Base-by-base conservation (phyloP, 2,329 filamentous ascomycete genomes). In the Stylonectria norvegica region DNA sequence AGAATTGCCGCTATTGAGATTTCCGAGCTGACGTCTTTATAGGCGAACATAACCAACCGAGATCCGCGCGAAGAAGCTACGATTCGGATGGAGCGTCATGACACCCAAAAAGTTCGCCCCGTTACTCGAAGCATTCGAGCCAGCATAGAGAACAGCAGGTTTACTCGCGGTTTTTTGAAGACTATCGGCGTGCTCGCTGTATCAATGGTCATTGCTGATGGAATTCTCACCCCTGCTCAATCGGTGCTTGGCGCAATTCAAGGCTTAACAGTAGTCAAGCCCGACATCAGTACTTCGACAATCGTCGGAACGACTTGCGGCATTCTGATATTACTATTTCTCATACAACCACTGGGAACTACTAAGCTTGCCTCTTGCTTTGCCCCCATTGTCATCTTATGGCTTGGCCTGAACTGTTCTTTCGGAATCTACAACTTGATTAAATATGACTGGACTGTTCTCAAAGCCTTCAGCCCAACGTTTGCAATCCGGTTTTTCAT, bases 191-290 rank as follows among this genome's bases (percentile, higher is more conserved):
- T 85, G 2, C 62, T 85, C 7, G 79, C 78, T 9, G 81, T 85
- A 3, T 77, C 76, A 18, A 76, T 85, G 70, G 78, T 85, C 46
- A 80, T 85, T 65, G 67, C 70, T 4, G 70, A 85, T 57, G 79
- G 81, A 31, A 72, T 85, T 6, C 64, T 85, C 15, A 85, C 81
- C 0, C 81, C 81, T 0, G 81, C 81, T 1, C 81, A 86, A 56
- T 83, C 80, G 2, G 79, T 85, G 2, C 70, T 85, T 2, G 82
- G 82, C 25, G 81, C 82, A 3, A 76, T 85, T 14, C 81, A 86
- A 58, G 80, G 77, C 18, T 62, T 78, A 5, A 66, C 67, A 12
- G 81, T 84, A 1, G 76, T 77, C 15, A 70, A 69, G 10, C 71
- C 74, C 0, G 62, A 73, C 39, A 77, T 85, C 25, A 63, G 62